Evolutionary conservation across 768 basidiomycete species (phyloP).

Genomic region (Strobilomyces confusus): DNA sequence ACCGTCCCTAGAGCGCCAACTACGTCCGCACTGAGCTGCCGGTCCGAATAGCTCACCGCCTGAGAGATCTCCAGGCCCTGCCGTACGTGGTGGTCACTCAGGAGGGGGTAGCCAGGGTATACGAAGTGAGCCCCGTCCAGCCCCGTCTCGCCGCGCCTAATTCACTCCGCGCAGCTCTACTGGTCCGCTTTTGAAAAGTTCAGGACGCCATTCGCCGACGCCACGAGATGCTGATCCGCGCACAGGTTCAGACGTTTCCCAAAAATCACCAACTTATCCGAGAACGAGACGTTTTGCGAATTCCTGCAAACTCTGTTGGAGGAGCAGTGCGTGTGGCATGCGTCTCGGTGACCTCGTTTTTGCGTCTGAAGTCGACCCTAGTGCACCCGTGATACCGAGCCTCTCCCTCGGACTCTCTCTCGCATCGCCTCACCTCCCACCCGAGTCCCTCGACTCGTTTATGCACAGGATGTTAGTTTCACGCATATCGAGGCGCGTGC

Average conservation of each 20-base stretch:
- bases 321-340: constrained; percentile 60
- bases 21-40: constrained; percentile 89
- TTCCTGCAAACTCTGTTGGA: constrained; percentile 62
- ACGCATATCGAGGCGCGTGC: constrained; percentile 82
- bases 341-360: background rate
- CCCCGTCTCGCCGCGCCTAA: background rate
- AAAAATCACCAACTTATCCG: constrained; percentile 61
- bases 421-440: constrained; percentile 73
- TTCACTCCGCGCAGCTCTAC: constrained; percentile 53
- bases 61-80: constrained; percentile 81
- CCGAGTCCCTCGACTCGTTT: constrained; percentile 79
- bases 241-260: constrained; percentile 71
- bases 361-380: constrained; percentile 31
- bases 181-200: constrained; percentile 87
- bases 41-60: constrained; percentile 80
- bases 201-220: constrained; percentile 5
- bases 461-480: constrained; percentile 91
- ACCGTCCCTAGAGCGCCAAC: constrained; percentile 65
- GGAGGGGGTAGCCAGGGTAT: constrained; percentile 77
- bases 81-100: constrained; percentile 87
- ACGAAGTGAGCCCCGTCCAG: constrained; percentile 55
- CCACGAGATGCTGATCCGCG: constrained; percentile 10
- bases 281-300: constrained; percentile 76
- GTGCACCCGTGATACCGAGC: constrained; percentile 75
- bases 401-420: constrained; percentile 79